Conservation (phyloP, 768 basidiomycete species). For the Hygrocybe punicea region DNA sequence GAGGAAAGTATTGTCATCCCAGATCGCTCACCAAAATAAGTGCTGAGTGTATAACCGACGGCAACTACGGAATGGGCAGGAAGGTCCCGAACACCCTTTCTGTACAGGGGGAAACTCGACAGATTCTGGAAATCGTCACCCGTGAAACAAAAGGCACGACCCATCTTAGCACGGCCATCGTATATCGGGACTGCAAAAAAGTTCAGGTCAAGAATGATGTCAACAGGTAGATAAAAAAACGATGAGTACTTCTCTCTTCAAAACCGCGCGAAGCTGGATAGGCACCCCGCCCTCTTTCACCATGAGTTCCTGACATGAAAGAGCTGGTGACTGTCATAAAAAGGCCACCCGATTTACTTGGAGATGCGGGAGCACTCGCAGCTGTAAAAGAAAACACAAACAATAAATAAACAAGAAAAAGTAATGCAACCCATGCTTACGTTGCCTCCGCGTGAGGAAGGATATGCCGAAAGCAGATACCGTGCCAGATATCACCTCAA, state of each 20-base stretch:
- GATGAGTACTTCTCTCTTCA: background rate
- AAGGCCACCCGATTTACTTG: background rate
- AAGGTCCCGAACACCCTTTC: background rate
- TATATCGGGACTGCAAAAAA: constrained; percentile 5
- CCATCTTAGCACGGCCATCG: constrained; percentile 1
- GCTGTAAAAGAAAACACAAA: too few relatives aligned
- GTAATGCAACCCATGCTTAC: background rate
- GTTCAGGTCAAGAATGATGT: background rate
- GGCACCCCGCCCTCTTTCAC: background rate
- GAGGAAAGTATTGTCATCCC: background rate
- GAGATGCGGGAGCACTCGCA: background rate
- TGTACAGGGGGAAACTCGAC: background rate
- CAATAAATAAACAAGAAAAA: background rate
- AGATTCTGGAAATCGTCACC: background rate
- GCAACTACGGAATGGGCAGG: background rate
- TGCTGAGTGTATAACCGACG: background rate
- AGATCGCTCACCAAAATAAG: background rate
- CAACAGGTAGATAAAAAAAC: background rate
- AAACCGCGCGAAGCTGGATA: background rate
- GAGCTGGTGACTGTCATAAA: background rate
- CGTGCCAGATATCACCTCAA: background rate
- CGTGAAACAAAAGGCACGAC: background rate
- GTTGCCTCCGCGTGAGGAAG: background rate
- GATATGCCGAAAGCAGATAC: background rate
- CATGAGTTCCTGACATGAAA: background rate